Percentiles rank a stretch among this genome's conserved stretches.
Evolutionary conservation across 441 rosid species (phyloP).

Genomic region (Erodium texanum): DNA sequence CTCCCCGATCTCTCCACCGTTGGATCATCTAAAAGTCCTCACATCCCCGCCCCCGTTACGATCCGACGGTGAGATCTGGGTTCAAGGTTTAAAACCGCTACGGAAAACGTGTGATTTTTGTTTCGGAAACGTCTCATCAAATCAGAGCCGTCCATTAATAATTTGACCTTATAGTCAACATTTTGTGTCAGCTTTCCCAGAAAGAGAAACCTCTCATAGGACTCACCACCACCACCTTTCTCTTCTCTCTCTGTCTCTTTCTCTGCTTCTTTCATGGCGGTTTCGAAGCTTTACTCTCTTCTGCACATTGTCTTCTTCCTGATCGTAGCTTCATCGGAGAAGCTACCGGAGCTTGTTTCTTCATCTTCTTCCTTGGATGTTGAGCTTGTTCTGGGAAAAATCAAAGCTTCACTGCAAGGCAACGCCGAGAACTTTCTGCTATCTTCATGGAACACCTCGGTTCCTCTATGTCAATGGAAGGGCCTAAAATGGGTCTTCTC

Average conservation of each 20-base stretch:
- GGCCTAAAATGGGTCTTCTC: conserved; percentile 91
- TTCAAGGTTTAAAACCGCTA: too few species aligned
- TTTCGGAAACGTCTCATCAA: neutral
- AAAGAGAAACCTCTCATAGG: conserved; percentile 10
- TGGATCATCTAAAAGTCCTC: conserved; percentile 12
- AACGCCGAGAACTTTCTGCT: conserved; percentile 60
- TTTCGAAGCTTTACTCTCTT: conserved; percentile 27
- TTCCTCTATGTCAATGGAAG: conserved; percentile 93
- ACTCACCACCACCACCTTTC: conserved; percentile 11
- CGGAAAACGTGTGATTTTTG: neutral
- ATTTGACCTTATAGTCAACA: conserved; percentile 36
- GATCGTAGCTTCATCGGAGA: conserved; percentile 12
- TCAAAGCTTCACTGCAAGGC: conserved; percentile 74
- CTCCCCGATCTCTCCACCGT: conserved; percentile 5
- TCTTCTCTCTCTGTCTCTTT: conserved; percentile 14
- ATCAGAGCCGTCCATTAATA: conserved; percentile 30
- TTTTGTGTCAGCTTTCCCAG: conserved; percentile 33
- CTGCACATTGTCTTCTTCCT: conserved; percentile 27
- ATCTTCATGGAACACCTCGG: conserved; percentile 77
- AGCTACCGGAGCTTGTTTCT: conserved; percentile 15
- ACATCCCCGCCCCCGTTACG: neutral
- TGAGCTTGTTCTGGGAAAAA: conserved; percentile 57
- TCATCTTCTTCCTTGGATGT: conserved; percentile 53
- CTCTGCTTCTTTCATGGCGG: conserved; percentile 40
- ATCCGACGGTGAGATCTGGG: neutral